Conservation (phyloP, 371 early-diverging fungal species). For the Rhizomucor miehei region DNA sequence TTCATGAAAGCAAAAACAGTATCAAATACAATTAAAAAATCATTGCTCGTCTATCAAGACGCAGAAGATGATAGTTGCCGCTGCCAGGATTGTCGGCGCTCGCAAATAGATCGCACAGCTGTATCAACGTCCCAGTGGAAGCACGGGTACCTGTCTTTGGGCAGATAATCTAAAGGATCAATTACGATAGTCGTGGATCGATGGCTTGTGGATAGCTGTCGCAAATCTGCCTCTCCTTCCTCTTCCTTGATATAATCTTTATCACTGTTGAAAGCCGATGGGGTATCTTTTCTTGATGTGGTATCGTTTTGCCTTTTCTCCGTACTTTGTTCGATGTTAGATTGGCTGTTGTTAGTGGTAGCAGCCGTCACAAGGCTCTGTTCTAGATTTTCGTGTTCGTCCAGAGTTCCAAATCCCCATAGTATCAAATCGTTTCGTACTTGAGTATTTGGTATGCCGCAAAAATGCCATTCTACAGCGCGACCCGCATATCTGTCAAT, state of each 20-base stretch:
- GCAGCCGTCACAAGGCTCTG: background rate
- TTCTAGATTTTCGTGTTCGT: background rate
- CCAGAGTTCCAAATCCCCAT: constrained; percentile 10
- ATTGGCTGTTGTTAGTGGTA: background rate
- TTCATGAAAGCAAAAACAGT: too few relatives aligned
- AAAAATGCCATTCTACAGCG: constrained; percentile 28
- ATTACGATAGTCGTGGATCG: background rate
- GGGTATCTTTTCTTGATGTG: too few relatives aligned
- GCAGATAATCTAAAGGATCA: constrained; percentile 11
- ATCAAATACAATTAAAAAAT: too few relatives aligned
- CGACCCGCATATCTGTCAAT: constrained; percentile 31
- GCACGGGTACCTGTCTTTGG: constrained; percentile 14
- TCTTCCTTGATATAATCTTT: background rate
- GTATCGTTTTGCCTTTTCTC: background rate
- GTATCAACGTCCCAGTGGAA: constrained; percentile 29
- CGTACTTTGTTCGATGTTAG: background rate
- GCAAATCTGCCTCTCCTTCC: background rate
- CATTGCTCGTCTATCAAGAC: too few relatives aligned
- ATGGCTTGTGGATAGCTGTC: background rate
- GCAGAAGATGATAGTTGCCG: too few relatives aligned
- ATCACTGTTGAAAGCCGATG: background rate
- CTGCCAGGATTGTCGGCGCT: constrained; percentile 3
- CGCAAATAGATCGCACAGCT: constrained; percentile 13
- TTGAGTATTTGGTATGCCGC: constrained; percentile 5
- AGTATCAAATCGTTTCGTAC: constrained; percentile 10